Base-by-base conservation (phyloP, 805 yeast genomes). In the Myxozyma udenii region DNA sequence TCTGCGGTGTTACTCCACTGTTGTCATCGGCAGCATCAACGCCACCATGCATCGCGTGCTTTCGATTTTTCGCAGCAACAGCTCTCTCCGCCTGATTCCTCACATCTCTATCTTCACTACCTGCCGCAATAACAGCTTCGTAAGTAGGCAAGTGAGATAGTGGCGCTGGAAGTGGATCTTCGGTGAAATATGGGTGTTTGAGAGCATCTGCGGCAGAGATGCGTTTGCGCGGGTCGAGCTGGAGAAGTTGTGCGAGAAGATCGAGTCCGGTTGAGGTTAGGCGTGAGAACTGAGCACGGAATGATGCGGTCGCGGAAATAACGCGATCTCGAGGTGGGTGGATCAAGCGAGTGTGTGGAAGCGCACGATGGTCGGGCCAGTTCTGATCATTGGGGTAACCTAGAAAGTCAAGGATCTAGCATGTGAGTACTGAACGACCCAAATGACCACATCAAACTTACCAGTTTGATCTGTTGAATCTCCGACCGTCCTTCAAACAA, bases 401-500 rank as follows among this genome's bases (percentile, higher is more conserved):
- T 12, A 75, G 66, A 42, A 71, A 60, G 25, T 68, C 73, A 54
- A 76, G 74, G 19, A 77, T 72, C 44, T 74, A 16, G 26, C 35
- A 14, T 40, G 32, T 19, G 14, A 19, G 16, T 40, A 3, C 3
- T n/a, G n/a, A 9, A 14, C 28, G 30, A 12, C 23, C n/a, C 26
- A 35, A n/a, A n/a, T n/a, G n/a, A n/a, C n/a, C 35, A 3, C 16
- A 12, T 9, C 11, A 4, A 6, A 23, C 47, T 11, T 25, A 57
- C 60, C 41, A 35, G 49, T 19, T 26, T 25, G 2, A 78, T 73
- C 63, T 77, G 80, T 50, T 75, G 74, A 7, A 74, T 63, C 61
- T 76, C 80, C 4, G 75, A 65, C 41, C 68, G 65, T 3, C 80
- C 80, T 19, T 68, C 71, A 57, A 78, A 64, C 4, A 77, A 70